Base-by-base conservation (phyloP, 208 protist species). In the Leishmania arabica region DNA sequence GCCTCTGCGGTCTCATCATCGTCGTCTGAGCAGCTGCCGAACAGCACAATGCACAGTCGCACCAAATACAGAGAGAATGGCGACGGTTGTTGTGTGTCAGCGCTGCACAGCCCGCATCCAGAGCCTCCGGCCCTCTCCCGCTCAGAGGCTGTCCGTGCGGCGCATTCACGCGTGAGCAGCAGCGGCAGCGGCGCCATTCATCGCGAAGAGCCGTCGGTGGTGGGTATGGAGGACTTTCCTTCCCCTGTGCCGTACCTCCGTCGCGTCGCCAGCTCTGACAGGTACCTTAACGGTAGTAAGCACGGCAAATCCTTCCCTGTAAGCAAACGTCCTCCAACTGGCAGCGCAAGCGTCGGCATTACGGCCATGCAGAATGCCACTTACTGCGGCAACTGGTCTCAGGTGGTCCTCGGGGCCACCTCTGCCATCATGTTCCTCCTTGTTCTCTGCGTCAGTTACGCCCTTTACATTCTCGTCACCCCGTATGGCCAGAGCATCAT, bases 401-500 rank as follows among this genome's bases (percentile, higher is more conserved):
- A 88, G 68, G 87, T 94, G 24, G 75, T 91, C 45, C 66, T 89
- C 34, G 88, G 88, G 0, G 85, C 86, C 45, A 94, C 91, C 15
- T 91, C 88, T 11, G 88, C 84, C 17, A 79, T 96, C 54, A 71
- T 93, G 60, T 90, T 93, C 54, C 54, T 86, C n/a, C 62, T 93
- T 27, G 88, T 91, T 3, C 53, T 87, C 37, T 81, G 76, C 3
- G 19, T 94, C 13, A 34, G 77, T 34, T 93, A 93, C 60, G 60
- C 86, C 42, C 40, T 92, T 27, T 93, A 89, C 74, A 27, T 56
- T 4, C 84, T 96, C 31, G 90, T 89, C n/a, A 51, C 62, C 62
- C 91, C 93, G 19, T 96, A 96, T 79, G 60, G 73, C 19, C 69
- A 85, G 75, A 88, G 86, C 83, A 89, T 96, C 62, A 85, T 80